These are phyloP conservation scores for Cutaneotrichosporon mucoides DNA, from an alignment of 1,284 basidiomycete genomes.

Conservation along the genomic window DNA sequence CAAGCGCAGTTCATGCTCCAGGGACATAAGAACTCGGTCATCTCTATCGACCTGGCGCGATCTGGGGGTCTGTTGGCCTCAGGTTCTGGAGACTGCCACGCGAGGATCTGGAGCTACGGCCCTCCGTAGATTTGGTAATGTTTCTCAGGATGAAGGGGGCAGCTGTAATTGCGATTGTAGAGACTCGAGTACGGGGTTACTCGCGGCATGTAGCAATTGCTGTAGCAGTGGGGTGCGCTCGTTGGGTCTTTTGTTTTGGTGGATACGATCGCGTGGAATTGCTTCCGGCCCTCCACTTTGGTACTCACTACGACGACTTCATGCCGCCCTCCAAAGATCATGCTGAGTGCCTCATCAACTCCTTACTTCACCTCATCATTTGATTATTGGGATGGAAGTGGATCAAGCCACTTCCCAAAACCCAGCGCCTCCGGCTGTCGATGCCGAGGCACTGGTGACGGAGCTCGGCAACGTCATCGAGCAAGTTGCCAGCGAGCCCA, in stretches of 20 bases:
- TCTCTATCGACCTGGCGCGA: slow-evolving; percentile 75
- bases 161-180: background rate
- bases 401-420: no score
- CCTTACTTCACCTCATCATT: no score
- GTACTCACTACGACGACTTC: no score
- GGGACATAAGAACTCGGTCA: slow-evolving; percentile 87
- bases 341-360: no score
- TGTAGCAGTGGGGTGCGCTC: no score
- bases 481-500: slow-evolving; percentile 25
- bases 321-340: no score
- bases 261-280: background rate
- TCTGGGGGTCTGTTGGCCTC: slow-evolving; percentile 72
- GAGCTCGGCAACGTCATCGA: slow-evolving; percentile 30
- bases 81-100: slow-evolving; percentile 80
- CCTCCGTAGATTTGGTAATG: slow-evolving; percentile 16
- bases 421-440: background rate
- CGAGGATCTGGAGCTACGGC: slow-evolving; percentile 64
- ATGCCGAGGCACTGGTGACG: slow-evolving; percentile 13
- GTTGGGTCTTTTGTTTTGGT: no score
- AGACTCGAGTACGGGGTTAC: background rate
- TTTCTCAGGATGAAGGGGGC: background rate
- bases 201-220: no score
- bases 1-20: slow-evolving; percentile 78
- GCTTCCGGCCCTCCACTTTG: background rate
- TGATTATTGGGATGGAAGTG: no score